Base-by-base conservation (phyloP, 768 basidiomycete genomes). In the Leccinellum luteum region DNA sequence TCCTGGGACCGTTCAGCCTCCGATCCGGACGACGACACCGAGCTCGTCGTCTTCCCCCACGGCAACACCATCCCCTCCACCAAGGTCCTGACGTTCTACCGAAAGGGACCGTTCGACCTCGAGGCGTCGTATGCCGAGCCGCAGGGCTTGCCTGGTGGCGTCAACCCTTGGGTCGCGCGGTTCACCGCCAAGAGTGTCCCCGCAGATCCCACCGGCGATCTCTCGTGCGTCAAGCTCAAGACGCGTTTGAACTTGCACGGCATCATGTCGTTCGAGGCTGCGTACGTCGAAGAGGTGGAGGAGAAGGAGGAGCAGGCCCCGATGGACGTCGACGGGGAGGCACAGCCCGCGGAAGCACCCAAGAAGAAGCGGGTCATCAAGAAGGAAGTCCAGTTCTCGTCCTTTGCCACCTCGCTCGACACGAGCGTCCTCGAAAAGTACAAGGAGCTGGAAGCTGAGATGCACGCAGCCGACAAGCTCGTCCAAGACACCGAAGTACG, bases 401-500 rank as follows among this genome's bases (percentile, higher is more conserved):
- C 85, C 27, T 79, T 82, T 52, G 80, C 83, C 55, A 78, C 83
- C 38, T 82, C 84, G 3, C 73, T 97, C 61, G 89, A 92, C 66
- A 76, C 82, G 67, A 69, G 79, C 6, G 57, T 82, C 21, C 67
- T 96, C 43, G 87, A 95, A 68, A 69, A 74, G 56, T 78, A 80
- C 71, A 85, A 79, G 73, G 92, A 98, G 77, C 80, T 82, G 64
- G 97, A 98, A 78, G 86, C 85, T 17, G 78, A 89, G 76, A 92
- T 99, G 93, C 83, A 89, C 72, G 82, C 90, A 28, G 78, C 84
- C 55, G 97, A 99, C 77, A 98, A 96, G 80, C 89, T 98, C 60
- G 96, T 99, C 52, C 84, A 86, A 79, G 97, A 99, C 72, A 99
- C 97, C 56, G 96, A 98, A 85, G 93, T 92, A 61, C 34, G 83